Evolutionary conservation across 345 rosid species (phyloP).

Genomic region (Eucalyptus decipiens): DNA sequence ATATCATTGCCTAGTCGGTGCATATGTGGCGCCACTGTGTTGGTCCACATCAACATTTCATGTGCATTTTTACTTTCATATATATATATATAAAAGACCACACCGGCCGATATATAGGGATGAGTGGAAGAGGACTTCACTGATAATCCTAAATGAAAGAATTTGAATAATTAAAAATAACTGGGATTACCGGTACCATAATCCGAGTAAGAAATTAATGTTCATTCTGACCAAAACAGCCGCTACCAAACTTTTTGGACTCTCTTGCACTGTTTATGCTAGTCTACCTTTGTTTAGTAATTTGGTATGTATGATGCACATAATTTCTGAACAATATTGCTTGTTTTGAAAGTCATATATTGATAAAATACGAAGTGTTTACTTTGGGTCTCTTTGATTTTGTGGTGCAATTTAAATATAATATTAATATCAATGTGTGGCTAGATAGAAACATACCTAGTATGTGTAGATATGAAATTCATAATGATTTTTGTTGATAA

Average conservation of each 20-base stretch:
- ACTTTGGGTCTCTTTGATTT: not conserved
- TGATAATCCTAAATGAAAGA: too few species aligned
- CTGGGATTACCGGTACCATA: not conserved
- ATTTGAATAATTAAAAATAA: too few species aligned
- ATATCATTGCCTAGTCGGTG: too few species aligned
- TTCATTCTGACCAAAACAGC: not conserved
- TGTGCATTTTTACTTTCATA: too few species aligned
- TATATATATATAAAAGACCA: too few species aligned
- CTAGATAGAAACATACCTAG: not conserved
- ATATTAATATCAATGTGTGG: not conserved
- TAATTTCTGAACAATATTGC: not conserved
- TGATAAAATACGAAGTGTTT: too few species aligned
- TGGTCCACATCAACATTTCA: too few species aligned
- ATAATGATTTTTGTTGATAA: not conserved
- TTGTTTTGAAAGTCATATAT: not conserved
- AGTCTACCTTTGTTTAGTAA: not conserved
- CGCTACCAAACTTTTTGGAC: not conserved
- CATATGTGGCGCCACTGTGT: too few species aligned
- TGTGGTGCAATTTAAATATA: fast-evolving
- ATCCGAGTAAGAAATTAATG: not conserved
- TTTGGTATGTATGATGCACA: not conserved
- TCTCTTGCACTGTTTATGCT: not conserved
- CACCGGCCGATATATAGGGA: too few species aligned
- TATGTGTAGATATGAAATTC: too few species aligned
- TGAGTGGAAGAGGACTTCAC: not conserved